Evolutionary conservation across 2,329 filamentous ascomycete species (phyloP).

Genomic region (Phialophora expanda): DNA sequence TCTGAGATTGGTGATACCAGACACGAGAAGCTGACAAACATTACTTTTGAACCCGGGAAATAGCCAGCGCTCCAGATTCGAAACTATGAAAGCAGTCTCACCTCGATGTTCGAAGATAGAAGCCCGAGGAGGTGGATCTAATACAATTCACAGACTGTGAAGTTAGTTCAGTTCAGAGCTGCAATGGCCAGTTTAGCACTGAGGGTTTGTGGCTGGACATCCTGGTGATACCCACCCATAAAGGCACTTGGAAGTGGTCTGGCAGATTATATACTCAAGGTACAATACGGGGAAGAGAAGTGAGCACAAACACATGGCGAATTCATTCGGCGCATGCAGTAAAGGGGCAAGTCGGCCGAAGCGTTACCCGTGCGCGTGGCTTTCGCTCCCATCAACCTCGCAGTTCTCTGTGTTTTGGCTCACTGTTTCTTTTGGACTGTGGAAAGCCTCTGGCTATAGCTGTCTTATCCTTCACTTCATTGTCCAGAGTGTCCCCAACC

Average conservation of each 20-base stretch:
- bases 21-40: background rate
- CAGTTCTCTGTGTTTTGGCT: background rate
- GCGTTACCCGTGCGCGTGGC: background rate
- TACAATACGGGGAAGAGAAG: background rate
- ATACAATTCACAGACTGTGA: background rate
- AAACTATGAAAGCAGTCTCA: background rate
- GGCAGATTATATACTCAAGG: background rate
- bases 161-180: background rate
- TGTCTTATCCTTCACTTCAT: constrained; percentile 1
- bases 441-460: background rate
- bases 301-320: background rate
- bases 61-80: background rate
- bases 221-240: background rate
- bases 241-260: background rate
- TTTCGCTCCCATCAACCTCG: background rate
- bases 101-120: background rate
- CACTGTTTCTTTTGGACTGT: background rate
- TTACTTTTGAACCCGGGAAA: background rate
- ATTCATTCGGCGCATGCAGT: background rate
- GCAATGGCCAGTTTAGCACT: background rate
- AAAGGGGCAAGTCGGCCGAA: constrained; percentile 7
- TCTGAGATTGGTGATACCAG: background rate
- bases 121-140: background rate
- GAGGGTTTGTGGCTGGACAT: background rate
- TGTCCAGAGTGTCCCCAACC: background rate